Evolutionary conservation across 2,329 filamentous ascomycete genomes (phyloP).

Genomic region (Beauveria brongniartii): DNA sequence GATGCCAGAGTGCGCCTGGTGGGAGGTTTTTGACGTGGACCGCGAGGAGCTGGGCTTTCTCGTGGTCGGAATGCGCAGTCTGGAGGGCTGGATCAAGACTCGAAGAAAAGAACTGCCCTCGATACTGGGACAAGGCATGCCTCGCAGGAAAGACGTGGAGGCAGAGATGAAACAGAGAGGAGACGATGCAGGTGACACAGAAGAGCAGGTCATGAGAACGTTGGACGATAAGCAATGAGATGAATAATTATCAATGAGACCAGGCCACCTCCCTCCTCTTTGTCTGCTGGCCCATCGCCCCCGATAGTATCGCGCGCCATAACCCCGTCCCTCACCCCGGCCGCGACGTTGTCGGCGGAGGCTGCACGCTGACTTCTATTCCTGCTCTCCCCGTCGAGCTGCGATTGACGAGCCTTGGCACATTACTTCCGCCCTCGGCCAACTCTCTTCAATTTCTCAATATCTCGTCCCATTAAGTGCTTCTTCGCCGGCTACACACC

Average conservation of each 20-base stretch:
- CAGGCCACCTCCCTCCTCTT: too few relatives aligned
- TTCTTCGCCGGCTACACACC: too few relatives aligned
- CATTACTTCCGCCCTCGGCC: too few relatives aligned
- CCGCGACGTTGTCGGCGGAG: too few relatives aligned
- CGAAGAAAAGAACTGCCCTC: conserved; percentile 50
- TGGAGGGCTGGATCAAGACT: conserved; percentile 59
- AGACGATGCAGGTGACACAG: neutral
- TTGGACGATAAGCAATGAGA: conserved; percentile 19
- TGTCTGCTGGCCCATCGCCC: too few relatives aligned
- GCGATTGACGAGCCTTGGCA: too few relatives aligned
- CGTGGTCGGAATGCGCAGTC: conserved; percentile 75
- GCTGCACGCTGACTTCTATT: too few relatives aligned
- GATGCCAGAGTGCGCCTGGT: conserved; percentile 82
- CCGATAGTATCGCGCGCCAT: neutral
- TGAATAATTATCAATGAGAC: neutral
- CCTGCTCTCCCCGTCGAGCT: too few relatives aligned
- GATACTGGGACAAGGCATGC: conserved; percentile 37
- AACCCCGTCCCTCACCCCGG: too few relatives aligned
- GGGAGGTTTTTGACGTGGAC: conserved; percentile 96
- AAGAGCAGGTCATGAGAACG: conserved; percentile 1
- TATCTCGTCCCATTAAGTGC: too few relatives aligned
- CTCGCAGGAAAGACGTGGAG: conserved; percentile 51
- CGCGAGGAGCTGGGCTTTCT: conserved; percentile 90
- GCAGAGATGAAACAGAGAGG: conserved; percentile 38
- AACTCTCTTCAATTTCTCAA: too few relatives aligned